A percentile compares a stretch with the other conserved stretches of the same genome.
Conservation (phyloP, 305 asterid genomes). For the Fraxinus dipetala region DNA sequence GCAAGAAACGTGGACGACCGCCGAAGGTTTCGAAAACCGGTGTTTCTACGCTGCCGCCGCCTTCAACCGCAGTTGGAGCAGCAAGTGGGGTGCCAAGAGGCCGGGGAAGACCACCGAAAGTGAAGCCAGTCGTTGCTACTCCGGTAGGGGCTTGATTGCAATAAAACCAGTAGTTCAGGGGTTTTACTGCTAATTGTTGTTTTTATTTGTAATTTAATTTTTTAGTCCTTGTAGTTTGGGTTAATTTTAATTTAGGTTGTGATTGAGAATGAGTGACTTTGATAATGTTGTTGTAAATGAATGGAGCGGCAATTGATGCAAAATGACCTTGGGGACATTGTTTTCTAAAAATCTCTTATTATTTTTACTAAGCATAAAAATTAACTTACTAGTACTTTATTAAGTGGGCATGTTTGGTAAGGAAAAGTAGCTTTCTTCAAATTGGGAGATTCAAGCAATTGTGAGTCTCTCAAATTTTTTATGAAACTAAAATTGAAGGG, state of each 20-base stretch:
- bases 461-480: neutral
- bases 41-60: neutral
- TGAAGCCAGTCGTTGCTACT: slow-evolving; percentile 51
- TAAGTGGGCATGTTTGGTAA: neutral
- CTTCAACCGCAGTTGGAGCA: neutral
- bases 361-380: neutral
- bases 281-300: slow-evolving; percentile 30
- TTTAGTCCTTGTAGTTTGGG: slow-evolving; percentile 24
- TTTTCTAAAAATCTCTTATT: neutral
- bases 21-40: slow-evolving; percentile 38
- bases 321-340: neutral
- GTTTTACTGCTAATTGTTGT: slow-evolving; percentile 30
- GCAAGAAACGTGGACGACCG: slow-evolving; percentile 73
- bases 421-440: neutral
- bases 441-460: no score
- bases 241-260: slow-evolving; percentile 25
- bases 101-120: slow-evolving; percentile 85
- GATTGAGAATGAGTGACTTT: slow-evolving; percentile 18
- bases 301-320: slow-evolving; percentile 18
- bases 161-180: slow-evolving; percentile 24
- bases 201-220: neutral
- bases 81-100: slow-evolving; percentile 48
- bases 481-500: no score
- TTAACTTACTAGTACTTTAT: no score
- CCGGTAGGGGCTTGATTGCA: slow-evolving; percentile 63